Evolutionary conservation across 2,329 filamentous ascomycete genomes (phyloP), one percentile per base, ranked within the genome.

Genomic region (Botrytis cinerea): DNA sequence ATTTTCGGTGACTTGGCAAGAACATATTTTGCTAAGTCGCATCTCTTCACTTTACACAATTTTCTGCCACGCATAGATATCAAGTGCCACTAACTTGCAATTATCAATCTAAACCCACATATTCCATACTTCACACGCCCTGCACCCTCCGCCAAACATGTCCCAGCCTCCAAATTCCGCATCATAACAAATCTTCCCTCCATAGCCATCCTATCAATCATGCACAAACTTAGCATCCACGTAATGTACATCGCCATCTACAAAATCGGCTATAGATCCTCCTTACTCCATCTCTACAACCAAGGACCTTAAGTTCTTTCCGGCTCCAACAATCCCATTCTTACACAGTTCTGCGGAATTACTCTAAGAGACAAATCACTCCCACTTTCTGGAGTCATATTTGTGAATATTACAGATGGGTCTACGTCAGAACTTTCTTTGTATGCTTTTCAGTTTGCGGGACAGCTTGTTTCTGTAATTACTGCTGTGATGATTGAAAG

Each of bases 121-220:
- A 48, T 22, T 48, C 9, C 20, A 48, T 22, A 25, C 9, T 20
- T 12, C 8, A 3, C 20, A 48, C 46, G 22, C 46, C 20, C 10
- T 12, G 12, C 46, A 3, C 40, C 22, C 46, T 48, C 46, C 12
- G 0, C 10, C 22, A 1, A 25, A 5, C 0, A n/a, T 54, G 5
- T 25, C 5, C 25, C 48, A n/a, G 7, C 5, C 48, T 7, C 10
- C 48, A 54, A 54, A 16, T 2, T 16, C 48, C 1, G 12, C 9
- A 48, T 6, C 25, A n/a, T 16, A n/a, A n/a, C 25, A n/a, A n/a
- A n/a, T 12, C 12, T 12, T 0, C 25, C 12, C 1, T n/a, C 5
- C 48, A 54, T 54, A n/a, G 5, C 48, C 2, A 54, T 7, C 25
- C 48, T 54, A 10, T 54, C 10, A n/a, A 16, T n/a, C 12, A 54